phyloP scores from a whole-genome alignment of 179 eudicot species.

The Beta macrorhiza region DNA sequence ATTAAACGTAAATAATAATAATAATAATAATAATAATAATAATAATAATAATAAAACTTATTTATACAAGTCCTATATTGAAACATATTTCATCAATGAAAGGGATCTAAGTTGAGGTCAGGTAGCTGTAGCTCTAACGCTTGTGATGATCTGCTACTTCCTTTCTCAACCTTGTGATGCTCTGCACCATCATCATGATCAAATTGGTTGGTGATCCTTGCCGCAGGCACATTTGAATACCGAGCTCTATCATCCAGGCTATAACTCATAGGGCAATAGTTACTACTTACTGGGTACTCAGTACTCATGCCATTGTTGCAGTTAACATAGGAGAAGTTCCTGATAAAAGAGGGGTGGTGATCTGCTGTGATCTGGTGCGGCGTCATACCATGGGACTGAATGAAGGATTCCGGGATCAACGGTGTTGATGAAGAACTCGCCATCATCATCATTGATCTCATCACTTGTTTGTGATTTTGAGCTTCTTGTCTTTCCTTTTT shows the following conservation, averaged over 20 bases:
- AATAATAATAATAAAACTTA: too few species aligned
- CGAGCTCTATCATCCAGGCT: neutral
- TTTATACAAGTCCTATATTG: too few species aligned
- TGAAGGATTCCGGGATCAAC: neutral
- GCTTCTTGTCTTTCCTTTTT: constrained; percentile 30
- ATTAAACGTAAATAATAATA: too few species aligned
- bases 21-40: too few species aligned
- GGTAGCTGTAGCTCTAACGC: neutral
- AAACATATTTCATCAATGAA: neutral
- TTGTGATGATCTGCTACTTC: neutral
- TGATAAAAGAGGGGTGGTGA: neutral
- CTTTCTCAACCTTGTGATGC: neutral
- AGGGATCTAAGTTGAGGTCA: neutral
- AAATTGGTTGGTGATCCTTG: neutral
- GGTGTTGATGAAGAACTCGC: neutral
- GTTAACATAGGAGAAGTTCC: too few species aligned
- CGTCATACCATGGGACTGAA: constrained; percentile 16
- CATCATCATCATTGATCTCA: constrained; percentile 9
- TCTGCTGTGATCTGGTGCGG: constrained; percentile 6
- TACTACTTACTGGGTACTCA: neutral
- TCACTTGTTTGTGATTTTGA: constrained; percentile 15
- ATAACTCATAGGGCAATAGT: constrained; percentile 30
- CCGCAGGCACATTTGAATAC: neutral
- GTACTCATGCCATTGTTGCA: too few species aligned
- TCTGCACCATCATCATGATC: neutral